Evolutionary conservation across 2,329 filamentous ascomycete species (phyloP).

Genomic region (Ophiocordyceps robertsii): DNA sequence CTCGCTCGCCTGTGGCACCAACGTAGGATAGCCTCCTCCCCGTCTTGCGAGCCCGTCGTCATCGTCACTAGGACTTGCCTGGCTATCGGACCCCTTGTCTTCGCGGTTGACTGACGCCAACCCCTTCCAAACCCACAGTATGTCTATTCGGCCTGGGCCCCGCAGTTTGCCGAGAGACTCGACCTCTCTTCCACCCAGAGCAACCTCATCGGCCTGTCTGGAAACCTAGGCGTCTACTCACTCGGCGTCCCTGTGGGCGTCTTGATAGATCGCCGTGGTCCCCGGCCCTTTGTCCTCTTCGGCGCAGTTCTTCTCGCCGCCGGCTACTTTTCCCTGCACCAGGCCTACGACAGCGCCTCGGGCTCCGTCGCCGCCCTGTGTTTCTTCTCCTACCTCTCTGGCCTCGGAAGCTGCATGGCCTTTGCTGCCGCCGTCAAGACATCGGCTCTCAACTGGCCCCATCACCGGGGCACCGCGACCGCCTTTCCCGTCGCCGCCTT

Average conservation of each 20-base stretch:
- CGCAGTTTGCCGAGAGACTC: conserved; percentile 80
- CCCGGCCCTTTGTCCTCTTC: conserved; percentile 62
- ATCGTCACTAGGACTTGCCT: no score
- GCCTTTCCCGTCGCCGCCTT: conserved; percentile 89
- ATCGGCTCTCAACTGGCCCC: conserved; percentile 83
- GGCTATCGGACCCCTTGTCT: background rate
- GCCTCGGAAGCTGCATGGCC: conserved; percentile 80
- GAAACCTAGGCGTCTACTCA: conserved; percentile 89
- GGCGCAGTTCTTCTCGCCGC: conserved; percentile 59
- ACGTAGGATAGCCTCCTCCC: conserved; percentile 39
- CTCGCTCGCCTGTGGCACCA: conserved; percentile 82
- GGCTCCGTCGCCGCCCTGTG: conserved; percentile 53
- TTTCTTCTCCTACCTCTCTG: conserved; percentile 74
- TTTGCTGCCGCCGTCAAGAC: conserved; percentile 78
- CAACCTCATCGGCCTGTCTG: conserved; percentile 77
- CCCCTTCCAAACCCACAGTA: conserved; percentile 43
- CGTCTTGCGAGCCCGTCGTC: no score
- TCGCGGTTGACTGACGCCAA: background rate
- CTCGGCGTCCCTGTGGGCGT: conserved; percentile 81
- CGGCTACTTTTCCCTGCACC: conserved; percentile 78
- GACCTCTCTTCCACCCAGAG: conserved; percentile 82
- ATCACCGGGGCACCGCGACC: conserved; percentile 82
- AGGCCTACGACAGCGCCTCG: conserved; percentile 58
- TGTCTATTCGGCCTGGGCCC: conserved; percentile 95
- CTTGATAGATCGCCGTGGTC: conserved; percentile 71